Percentiles rank a stretch among this genome's conserved stretches.
Evolutionary conservation across 2,329 filamentous ascomycete species (phyloP).

Genomic region (Colletotrichum neosansevieriae): DNA sequence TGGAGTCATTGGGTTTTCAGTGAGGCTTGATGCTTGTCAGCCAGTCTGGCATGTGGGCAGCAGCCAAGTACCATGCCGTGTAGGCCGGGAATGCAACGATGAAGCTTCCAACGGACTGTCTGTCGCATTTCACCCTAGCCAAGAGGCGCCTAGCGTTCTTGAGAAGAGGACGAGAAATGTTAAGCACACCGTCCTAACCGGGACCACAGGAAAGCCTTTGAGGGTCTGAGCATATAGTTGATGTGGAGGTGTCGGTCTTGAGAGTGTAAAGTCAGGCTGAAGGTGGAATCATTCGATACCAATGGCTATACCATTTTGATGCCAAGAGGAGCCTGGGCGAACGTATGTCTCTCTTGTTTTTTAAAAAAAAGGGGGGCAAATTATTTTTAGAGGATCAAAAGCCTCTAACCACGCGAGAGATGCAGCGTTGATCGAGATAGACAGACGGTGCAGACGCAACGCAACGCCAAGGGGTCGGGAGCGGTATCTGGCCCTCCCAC

Average conservation of each 20-base stretch:
- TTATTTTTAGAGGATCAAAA: slow-evolving; percentile 14
- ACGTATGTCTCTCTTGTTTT: not conserved
- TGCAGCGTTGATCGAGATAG: slow-evolving; percentile 13
- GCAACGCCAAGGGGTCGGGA: slow-evolving; percentile 5
- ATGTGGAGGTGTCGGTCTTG: not conserved
- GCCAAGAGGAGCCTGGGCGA: not conserved
- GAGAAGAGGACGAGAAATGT: not conserved
- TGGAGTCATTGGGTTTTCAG: not conserved
- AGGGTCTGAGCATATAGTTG: not conserved
- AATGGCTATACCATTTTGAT: not conserved
- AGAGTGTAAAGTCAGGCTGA: not conserved
- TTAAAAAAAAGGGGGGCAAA: not conserved
- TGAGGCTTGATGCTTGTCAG: no score
- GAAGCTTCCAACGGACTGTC: slow-evolving; percentile 26
- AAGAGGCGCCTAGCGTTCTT: slow-evolving; percentile 18
- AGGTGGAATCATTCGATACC: not conserved
- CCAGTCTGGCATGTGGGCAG: not conserved
- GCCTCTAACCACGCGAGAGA: not conserved
- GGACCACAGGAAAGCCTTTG: not conserved
- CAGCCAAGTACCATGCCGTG: slow-evolving; percentile 5
- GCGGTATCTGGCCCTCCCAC: slow-evolving; percentile 18
- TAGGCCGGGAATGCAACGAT: slow-evolving; percentile 25
- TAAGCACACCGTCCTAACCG: not conserved
- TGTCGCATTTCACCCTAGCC: slow-evolving; percentile 11
- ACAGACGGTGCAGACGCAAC: not conserved